These are phyloP conservation scores for Parasarocladium wereldwijsianum DNA, from an alignment of 2,329 filamentous ascomycete genomes.

Conservation along the genomic window DNA sequence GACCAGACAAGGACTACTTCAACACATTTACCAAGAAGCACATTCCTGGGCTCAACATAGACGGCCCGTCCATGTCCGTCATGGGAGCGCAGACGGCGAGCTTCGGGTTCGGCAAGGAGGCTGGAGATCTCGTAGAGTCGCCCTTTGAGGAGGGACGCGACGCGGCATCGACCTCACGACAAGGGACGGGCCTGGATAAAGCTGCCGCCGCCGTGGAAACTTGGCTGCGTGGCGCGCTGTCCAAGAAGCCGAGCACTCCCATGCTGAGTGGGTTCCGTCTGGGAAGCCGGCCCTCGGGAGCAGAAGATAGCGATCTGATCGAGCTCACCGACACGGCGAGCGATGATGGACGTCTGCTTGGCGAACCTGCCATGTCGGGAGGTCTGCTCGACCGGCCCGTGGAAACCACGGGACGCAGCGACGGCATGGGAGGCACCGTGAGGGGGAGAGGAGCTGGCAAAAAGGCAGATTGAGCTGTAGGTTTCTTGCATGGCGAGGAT, in stretches of 20 bases:
- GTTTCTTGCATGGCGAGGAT: too few species aligned
- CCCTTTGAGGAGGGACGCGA: constrained; percentile 33
- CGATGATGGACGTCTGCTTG: constrained; percentile 30
- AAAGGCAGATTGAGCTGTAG: too few species aligned
- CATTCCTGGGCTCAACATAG: constrained; percentile 62
- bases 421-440: constrained; percentile 18
- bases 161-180: constrained; percentile 23
- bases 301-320: constrained; percentile 47
- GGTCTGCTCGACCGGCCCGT: constrained; percentile 16
- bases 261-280: constrained; percentile 23
- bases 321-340: constrained; percentile 51
- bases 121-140: constrained; percentile 33
- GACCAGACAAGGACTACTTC: constrained; percentile 70
- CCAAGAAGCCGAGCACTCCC: constrained; percentile 42
- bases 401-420: constrained; percentile 21
- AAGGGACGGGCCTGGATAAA: constrained; percentile 54
- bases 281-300: constrained; percentile 8
- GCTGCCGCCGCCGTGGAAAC: constrained; percentile 78
- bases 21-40: constrained; percentile 77
- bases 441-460: constrained; percentile 21
- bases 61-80: constrained; percentile 51
- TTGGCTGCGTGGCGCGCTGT: constrained; percentile 75
- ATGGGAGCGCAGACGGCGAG: constrained; percentile 45
- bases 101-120: constrained; percentile 33
- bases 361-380: constrained; percentile 10